Evolutionary conservation across 176 grass and related monocot species (phyloP).

Genomic region (Hyparrhenia diplandra): DNA sequence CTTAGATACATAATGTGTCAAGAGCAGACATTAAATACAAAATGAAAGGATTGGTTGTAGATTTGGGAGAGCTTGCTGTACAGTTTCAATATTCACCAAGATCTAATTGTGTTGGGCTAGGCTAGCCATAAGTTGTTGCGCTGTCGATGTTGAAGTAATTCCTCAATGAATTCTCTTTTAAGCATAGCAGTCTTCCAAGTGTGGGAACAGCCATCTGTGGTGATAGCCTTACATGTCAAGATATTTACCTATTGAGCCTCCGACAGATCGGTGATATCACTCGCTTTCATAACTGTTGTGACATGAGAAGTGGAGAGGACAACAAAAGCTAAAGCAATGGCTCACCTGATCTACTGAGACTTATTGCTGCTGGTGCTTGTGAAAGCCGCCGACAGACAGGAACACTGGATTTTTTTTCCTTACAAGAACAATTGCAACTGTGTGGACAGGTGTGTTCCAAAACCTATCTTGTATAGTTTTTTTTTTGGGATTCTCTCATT

Average conservation of each 20-base stretch:
- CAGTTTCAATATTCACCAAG: conserved; percentile 14
- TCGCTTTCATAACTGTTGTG: conserved; percentile 36
- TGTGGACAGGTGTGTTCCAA: conserved; percentile 23
- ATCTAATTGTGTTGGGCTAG: conserved; percentile 14
- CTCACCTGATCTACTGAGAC: conserved; percentile 11
- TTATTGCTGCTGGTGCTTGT: not conserved
- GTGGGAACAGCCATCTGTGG: conserved; percentile 27
- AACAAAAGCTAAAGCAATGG: conserved; percentile 28
- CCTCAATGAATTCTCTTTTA: conserved; percentile 38
- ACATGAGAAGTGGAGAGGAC: conserved; percentile 29
- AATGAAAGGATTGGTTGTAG: conserved; percentile 5
- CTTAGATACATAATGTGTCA: not conserved
- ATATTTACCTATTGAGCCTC: conserved; percentile 25
- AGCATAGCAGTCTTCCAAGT: conserved; percentile 43
- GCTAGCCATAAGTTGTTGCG: conserved; percentile 24
- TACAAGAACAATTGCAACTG: conserved; percentile 22
- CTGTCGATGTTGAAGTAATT: conserved; percentile 31
- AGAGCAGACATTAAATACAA: conserved; percentile 23
- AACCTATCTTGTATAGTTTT: not conserved
- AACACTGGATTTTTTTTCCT: not conserved
- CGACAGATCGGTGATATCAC: conserved; percentile 14
- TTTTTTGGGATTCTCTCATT: not conserved
- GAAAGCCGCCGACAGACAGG: not conserved
- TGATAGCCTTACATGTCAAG: conserved; percentile 29
- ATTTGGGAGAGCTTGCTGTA: conserved; percentile 1